These are phyloP conservation scores for Penicillium hesseltinei DNA, from an alignment of 2,329 filamentous ascomycete genomes.

Conservation along the genomic window DNA sequence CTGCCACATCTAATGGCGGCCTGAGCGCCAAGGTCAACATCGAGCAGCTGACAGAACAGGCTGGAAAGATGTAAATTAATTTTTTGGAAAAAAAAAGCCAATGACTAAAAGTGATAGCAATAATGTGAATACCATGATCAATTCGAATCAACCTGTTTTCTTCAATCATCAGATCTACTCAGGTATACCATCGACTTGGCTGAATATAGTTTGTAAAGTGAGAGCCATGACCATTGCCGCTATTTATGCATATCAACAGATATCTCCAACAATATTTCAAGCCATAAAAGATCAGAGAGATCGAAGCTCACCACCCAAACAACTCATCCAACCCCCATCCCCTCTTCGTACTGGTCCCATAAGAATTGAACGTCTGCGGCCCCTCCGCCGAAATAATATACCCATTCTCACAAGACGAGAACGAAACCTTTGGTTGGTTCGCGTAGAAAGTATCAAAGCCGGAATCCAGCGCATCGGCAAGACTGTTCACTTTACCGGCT, in stretches of 20 bases:
- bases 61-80: slow-evolving; percentile 32
- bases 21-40: slow-evolving; percentile 37
- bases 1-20: slow-evolving; percentile 26
- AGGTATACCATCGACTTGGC: not conserved
- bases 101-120: slow-evolving; percentile 8
- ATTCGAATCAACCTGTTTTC: not conserved
- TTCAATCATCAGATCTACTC: slow-evolving; percentile 7
- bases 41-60: slow-evolving; percentile 39
- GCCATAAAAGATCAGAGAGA: not conserved
- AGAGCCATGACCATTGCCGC: not conserved
- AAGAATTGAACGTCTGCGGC: slow-evolving; percentile 40
- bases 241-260: not conserved
- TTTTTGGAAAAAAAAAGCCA: slow-evolving; percentile 9
- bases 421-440: slow-evolving; percentile 52
- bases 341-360: slow-evolving; percentile 15
- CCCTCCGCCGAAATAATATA: slow-evolving; percentile 59
- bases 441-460: slow-evolving; percentile 56
- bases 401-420: slow-evolving; percentile 55
- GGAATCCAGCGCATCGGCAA: slow-evolving; percentile 51
- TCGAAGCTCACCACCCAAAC: slow-evolving; percentile 3
- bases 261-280: not conserved
- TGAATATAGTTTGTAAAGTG: not conserved
- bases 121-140: slow-evolving; percentile 19
- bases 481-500: slow-evolving; percentile 49
- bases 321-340: slow-evolving; percentile 3